Conservation (phyloP, 2,329 filamentous ascomycete genomes). For the Emergomyces africanus region DNA sequence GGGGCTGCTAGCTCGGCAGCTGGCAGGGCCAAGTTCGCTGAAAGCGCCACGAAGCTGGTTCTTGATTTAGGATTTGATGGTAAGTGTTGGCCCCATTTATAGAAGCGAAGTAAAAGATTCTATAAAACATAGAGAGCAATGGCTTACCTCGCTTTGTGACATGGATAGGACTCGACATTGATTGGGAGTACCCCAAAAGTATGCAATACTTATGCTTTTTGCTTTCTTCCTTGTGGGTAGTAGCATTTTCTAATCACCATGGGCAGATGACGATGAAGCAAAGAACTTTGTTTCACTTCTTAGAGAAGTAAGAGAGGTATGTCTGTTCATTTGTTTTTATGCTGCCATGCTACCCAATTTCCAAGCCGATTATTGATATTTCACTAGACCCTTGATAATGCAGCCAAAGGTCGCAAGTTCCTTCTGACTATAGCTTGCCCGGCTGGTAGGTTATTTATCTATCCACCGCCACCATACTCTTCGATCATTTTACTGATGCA, state of each 20-base stretch:
- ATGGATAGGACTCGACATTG: conserved; percentile 30
- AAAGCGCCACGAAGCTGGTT: conserved; percentile 59
- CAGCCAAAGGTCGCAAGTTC: conserved; percentile 27
- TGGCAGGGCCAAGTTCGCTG: conserved; percentile 54
- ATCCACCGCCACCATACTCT: neutral
- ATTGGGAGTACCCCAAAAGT: conserved; percentile 37
- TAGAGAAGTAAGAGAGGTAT: conserved; percentile 29
- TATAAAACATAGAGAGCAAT: too few species aligned
- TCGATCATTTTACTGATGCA: neutral
- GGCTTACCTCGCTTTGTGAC: conserved; percentile 1
- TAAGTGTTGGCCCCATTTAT: conserved; percentile 7
- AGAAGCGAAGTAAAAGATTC: neutral
- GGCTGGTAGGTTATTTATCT: conserved; percentile 22
- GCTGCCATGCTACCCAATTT: neutral
- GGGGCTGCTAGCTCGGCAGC: conserved; percentile 50
- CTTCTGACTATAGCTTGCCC: conserved; percentile 39
- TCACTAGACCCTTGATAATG: conserved; percentile 2
- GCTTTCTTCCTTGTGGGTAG: neutral
- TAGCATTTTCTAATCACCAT: neutral
- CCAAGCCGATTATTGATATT: neutral
- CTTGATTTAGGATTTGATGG: conserved; percentile 63
- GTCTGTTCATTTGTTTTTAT: neutral
- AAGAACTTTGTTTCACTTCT: conserved; percentile 32
- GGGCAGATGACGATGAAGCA: conserved; percentile 30
- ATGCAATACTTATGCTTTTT: conserved; percentile 1